Percentiles rank a stretch among this genome's conserved stretches.
Conservation (phyloP, 148 eudicot genomes). For the Nepenthes gracilis region DNA sequence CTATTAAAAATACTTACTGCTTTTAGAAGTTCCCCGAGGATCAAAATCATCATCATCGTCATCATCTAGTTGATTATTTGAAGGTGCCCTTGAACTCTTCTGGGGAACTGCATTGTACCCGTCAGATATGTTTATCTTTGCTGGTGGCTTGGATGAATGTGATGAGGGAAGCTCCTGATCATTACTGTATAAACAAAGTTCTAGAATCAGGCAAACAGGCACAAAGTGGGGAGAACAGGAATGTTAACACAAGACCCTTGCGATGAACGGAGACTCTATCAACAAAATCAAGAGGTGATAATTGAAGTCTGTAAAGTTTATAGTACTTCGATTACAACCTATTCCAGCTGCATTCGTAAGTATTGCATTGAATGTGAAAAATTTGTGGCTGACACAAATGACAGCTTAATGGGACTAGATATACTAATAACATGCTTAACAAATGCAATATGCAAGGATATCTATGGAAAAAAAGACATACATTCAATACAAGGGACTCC, state of each 20-base stretch:
- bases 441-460: no score
- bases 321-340: no score
- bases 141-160: slow-evolving; percentile 26
- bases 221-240: not conserved
- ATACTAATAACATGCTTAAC: no score
- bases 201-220: slow-evolving; percentile 6
- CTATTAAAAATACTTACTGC: slow-evolving; percentile 40
- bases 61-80: slow-evolving; percentile 26
- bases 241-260: no score
- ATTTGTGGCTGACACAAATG: no score
- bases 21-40: slow-evolving; percentile 64
- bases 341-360: no score
- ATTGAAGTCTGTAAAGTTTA: no score
- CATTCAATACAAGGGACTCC: no score
- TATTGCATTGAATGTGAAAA: no score
- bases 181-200: slow-evolving; percentile 27
- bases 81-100: slow-evolving; percentile 28
- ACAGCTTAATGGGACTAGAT: no score
- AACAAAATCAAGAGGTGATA: not conserved
- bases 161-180: slow-evolving; percentile 24
- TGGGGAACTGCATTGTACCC: slow-evolving; percentile 22
- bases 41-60: slow-evolving; percentile 88
- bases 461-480: no score
- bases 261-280: no score
- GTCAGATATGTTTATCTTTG: slow-evolving; percentile 16